These are phyloP conservation scores for Zea luxurians DNA, from an alignment of 176 grass and related monocot genomes.

Conservation along the genomic window DNA sequence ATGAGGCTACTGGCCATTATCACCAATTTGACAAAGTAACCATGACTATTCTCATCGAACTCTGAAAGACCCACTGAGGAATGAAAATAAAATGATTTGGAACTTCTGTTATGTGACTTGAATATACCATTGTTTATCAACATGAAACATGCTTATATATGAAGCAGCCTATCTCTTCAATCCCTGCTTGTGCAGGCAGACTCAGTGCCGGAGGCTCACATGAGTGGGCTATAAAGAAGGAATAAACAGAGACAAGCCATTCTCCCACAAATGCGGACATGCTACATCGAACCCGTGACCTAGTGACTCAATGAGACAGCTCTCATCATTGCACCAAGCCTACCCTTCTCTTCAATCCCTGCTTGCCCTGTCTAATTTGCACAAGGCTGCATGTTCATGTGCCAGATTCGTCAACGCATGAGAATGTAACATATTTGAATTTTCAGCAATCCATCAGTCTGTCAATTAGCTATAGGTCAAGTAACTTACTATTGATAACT, in stretches of 20 bases:
- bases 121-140: background rate
- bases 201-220: no score
- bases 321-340: no score
- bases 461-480: constrained; percentile 1
- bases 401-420: background rate
- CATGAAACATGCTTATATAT: background rate
- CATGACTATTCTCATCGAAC: constrained; percentile 9
- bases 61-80: background rate
- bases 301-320: no score
- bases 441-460: background rate
- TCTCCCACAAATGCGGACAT: no score
- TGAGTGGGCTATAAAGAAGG: no score
- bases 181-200: background rate
- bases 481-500: constrained; percentile 18
- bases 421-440: constrained; percentile 2
- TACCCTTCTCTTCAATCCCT: no score
- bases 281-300: no score
- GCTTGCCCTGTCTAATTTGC: no score
- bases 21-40: background rate
- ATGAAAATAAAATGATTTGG: constrained; percentile 5
- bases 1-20: constrained; percentile 25
- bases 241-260: no score
- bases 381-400: background rate
- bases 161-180: constrained; percentile 3
- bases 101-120: background rate